phyloP scores from a whole-genome alignment of 2,329 filamentous ascomycete genomes.

The Diaporthe citriasiana region DNA sequence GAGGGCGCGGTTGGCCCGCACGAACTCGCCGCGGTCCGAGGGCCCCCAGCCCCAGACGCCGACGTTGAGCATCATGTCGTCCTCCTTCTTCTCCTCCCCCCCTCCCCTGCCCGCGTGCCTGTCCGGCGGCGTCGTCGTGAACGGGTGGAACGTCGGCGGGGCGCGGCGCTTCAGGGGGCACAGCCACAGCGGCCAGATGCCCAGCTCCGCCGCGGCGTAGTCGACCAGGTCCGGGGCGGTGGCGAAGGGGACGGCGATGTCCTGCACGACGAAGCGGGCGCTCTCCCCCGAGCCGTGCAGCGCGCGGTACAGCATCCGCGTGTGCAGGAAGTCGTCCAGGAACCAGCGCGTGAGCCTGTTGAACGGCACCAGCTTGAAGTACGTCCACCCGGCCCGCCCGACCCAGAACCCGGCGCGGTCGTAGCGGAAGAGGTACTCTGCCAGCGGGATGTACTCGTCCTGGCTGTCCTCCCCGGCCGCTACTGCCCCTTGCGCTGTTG shows the following conservation, averaged over 20 bases:
- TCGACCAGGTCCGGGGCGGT: slow-evolving; percentile 67
- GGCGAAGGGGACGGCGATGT: slow-evolving; percentile 71
- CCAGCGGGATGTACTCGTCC: slow-evolving; percentile 74
- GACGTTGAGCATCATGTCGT: slow-evolving; percentile 69
- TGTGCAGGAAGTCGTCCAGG: slow-evolving; percentile 80
- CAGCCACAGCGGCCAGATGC: slow-evolving; percentile 73
- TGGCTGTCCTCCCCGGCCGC: slow-evolving; percentile 38
- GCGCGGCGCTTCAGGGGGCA: slow-evolving; percentile 66
- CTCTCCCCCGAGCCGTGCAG: slow-evolving; percentile 77
- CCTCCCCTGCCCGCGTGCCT: slow-evolving; percentile 4
- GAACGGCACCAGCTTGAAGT: slow-evolving; percentile 76
- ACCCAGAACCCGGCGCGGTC: slow-evolving; percentile 84
- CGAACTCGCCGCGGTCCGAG: slow-evolving; percentile 68
- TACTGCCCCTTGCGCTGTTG: slow-evolving; percentile 11
- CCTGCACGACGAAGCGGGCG: slow-evolving; percentile 77
- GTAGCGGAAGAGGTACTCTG: slow-evolving; percentile 83
- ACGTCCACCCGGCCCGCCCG: slow-evolving; percentile 74
- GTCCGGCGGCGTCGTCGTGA: slow-evolving; percentile 53
- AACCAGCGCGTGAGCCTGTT: slow-evolving; percentile 75
- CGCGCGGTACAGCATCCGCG: slow-evolving; percentile 80
- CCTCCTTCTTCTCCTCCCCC: slow-evolving; percentile 44
- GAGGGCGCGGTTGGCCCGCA: slow-evolving; percentile 77
- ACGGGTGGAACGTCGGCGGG: slow-evolving; percentile 69
- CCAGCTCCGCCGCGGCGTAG: slow-evolving; percentile 65
- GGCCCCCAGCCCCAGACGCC: slow-evolving; percentile 87